Evolutionary conservation across 1,284 basidiomycete species (phyloP).

Genomic region (Malassezia globosa): DNA sequence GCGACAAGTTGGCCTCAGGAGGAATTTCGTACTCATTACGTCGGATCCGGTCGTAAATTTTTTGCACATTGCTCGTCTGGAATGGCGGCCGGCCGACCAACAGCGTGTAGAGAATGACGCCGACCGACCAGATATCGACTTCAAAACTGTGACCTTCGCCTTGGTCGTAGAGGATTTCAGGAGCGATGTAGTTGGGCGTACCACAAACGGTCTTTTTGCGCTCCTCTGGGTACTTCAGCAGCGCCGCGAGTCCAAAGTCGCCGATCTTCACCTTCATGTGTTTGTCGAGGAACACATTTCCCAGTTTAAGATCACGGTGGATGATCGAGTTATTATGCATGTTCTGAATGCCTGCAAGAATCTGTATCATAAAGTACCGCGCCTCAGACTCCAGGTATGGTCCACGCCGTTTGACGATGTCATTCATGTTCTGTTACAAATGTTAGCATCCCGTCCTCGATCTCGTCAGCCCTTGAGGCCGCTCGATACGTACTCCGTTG

Average conservation of each 20-base stretch:
- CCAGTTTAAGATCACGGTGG: slow-evolving; percentile 58
- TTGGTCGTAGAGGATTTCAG: slow-evolving; percentile 90
- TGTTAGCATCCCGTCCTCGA: no score
- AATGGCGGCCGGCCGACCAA: slow-evolving; percentile 88
- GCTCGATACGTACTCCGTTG: slow-evolving; percentile 56
- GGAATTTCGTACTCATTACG: slow-evolving; percentile 92
- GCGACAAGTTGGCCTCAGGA: slow-evolving; percentile 60
- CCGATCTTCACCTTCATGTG: slow-evolving; percentile 94
- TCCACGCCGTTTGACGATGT: slow-evolving; percentile 75
- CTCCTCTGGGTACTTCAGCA: slow-evolving; percentile 91
- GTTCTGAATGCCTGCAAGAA: slow-evolving; percentile 88
- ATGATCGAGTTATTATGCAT: slow-evolving; percentile 88
- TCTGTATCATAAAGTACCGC: slow-evolving; percentile 81
- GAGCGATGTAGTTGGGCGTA: slow-evolving; percentile 97
- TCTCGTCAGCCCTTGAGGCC: slow-evolving; percentile 39
- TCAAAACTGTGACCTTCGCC: slow-evolving; percentile 94
- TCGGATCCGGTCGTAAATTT: slow-evolving; percentile 64
- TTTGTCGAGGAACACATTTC: slow-evolving; percentile 82
- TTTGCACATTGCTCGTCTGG: slow-evolving; percentile 79
- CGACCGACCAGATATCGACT: slow-evolving; percentile 95
- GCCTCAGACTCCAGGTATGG: slow-evolving; percentile 86
- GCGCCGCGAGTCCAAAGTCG: slow-evolving; percentile 89
- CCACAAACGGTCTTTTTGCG: slow-evolving; percentile 98
- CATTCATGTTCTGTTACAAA: slow-evolving; percentile 63
- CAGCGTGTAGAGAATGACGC: slow-evolving; percentile 85